These are phyloP conservation scores for Wallemia mellicola DNA, from an alignment of 1,284 basidiomycete genomes.

Conservation along the genomic window DNA sequence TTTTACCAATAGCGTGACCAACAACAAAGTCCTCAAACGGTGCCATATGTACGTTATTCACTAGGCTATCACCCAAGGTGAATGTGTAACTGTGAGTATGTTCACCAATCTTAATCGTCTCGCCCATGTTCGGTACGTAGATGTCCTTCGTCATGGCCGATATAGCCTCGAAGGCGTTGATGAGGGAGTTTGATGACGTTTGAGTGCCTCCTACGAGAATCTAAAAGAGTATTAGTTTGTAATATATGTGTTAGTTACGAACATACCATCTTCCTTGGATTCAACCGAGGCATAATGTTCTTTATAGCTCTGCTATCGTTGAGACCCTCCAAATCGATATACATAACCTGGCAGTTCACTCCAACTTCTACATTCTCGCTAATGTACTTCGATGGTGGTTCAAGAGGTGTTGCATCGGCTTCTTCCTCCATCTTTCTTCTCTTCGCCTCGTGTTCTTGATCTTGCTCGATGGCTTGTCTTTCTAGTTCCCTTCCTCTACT, in stretches of 20 bases:
- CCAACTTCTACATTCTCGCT: conserved; percentile 41
- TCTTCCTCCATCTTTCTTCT: conserved; percentile 40
- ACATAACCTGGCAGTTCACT: conserved; percentile 53
- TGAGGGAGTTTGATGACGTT: conserved; percentile 34
- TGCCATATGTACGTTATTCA: conserved; percentile 49
- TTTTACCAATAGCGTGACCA: conserved; percentile 56
- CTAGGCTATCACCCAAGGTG: conserved; percentile 60
- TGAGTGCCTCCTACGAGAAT: conserved; percentile 54
- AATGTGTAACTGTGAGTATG: conserved; percentile 84
- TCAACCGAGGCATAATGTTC: conserved; percentile 82
- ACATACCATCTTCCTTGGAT: conserved; percentile 64
- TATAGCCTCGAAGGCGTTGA: conserved; percentile 48
- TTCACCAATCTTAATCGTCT: conserved; percentile 66
- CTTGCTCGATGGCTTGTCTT: conserved; percentile 43
- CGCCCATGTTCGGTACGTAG: conserved; percentile 38
- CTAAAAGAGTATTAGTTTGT: conserved; percentile 18
- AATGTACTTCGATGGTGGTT: conserved; percentile 75
- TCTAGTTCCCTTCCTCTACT: conserved; percentile 62
- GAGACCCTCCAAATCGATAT: conserved; percentile 79
- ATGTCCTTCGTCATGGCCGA: conserved; percentile 72
- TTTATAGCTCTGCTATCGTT: conserved; percentile 91
- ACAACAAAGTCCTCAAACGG: conserved; percentile 85
- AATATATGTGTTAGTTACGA: not conserved
- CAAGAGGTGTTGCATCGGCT: conserved; percentile 20
- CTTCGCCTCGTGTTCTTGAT: conserved; percentile 44